Base-by-base conservation (phyloP, 2,329 filamentous ascomycete species). In the Hymenoscyphus scutula region DNA sequence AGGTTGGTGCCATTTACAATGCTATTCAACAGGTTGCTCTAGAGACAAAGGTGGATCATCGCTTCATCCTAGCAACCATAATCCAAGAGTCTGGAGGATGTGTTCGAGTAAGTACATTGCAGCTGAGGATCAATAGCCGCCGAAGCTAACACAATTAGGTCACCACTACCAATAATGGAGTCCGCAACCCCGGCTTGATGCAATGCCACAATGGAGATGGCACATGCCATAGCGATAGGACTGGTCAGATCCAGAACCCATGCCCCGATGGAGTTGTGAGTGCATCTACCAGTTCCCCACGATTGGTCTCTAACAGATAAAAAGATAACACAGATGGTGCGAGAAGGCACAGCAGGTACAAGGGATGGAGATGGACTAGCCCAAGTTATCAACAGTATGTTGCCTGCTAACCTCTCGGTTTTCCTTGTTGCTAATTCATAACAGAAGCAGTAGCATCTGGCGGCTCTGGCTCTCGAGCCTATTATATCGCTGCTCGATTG, bases 271-370 rank as follows among this genome's bases (percentile, higher is more conserved):
- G 25, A 27, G 51, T 29, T 7, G 51, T 54, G 25, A 54, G 51
- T 29, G 30, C 5, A 19, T 19, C 51, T 11, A 8, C 25, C 25
- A 27, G 17, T n/a, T 29, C 15, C 17, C n/a, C 13, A 29, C 10
- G 19, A 25, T 23, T 48, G 7, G 1, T 23, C 23, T 25, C 45
- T 51, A 25, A 51, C 45, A 25, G 10, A 8, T 5, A 13, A 51
- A 51, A 51, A 37, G 10, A 66, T 67, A 29, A 62, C 53, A 7
- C 56, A 66, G 25, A 78, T 78, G 76, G 75, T 79, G 48, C 59
- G 63, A 15, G 76, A 79, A 60, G 77, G 77, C 54, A 70, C 66
- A 11, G 60, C 25, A 8, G 77, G 77, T n/a, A 77, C 75, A 6
- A 30, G 62, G 15, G 60, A 59, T 23, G 75, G 74, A 8, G 74